phyloP scores from a whole-genome alignment of 805 yeast species.

The Wickerhamomyces ciferrii region DNA sequence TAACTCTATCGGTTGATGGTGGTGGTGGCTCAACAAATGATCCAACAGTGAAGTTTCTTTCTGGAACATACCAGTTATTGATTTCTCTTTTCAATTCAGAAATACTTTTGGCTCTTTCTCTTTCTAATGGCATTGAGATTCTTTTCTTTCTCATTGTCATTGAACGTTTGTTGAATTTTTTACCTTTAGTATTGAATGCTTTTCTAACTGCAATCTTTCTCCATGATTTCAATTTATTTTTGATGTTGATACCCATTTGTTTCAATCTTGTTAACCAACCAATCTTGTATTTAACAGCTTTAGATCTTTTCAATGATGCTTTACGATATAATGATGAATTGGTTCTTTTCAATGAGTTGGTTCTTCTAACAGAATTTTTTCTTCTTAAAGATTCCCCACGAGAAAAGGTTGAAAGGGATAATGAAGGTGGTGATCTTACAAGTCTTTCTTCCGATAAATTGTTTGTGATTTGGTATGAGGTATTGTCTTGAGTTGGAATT shows the following conservation, averaged over 20 bases:
- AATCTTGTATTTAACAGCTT: conserved; percentile 32
- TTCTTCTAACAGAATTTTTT: background rate
- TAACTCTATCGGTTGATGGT: conserved; percentile 2
- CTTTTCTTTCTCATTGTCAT: conserved; percentile 3
- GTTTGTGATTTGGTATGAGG: conserved; percentile 25
- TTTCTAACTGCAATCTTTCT: conserved; percentile 21
- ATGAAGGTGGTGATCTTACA: background rate
- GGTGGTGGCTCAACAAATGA: conserved; percentile 3
- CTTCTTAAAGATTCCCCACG: background rate
- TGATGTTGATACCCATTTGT: conserved; percentile 20
- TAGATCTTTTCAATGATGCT: conserved; percentile 25
- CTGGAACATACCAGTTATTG: conserved; percentile 13
- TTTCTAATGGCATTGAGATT: conserved; percentile 4
- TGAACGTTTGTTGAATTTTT: conserved; percentile 3
- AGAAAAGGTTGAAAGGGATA: background rate
- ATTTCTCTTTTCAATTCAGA: conserved; percentile 22
- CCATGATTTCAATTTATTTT: conserved; percentile 21
- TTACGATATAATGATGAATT: conserved; percentile 9
- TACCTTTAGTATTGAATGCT: conserved; percentile 7
- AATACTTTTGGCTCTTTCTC: conserved; percentile 16
- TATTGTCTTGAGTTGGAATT: conserved; percentile 16
- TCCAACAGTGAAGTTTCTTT: background rate
- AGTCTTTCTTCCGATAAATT: background rate
- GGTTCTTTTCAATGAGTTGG: conserved; percentile 1
- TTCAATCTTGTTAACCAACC: conserved; percentile 30